Evolutionary conservation across 164 flowering plant genomes (phyloP), one percentile per base, ranked within the genome.

Genomic region (Malania oleifera): DNA sequence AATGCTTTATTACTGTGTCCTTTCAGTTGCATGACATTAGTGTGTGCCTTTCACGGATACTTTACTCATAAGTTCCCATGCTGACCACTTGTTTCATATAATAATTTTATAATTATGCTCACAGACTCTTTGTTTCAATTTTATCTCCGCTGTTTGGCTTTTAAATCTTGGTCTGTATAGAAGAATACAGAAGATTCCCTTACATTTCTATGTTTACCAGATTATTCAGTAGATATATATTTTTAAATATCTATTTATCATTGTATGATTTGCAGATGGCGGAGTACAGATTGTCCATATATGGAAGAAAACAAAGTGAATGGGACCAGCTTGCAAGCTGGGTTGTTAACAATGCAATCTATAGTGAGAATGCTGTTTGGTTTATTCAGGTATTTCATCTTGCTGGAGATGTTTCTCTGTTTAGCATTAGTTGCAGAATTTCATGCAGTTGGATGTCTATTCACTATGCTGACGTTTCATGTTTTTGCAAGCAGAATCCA

Each of bases 281-380:
- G 0, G 87, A 82, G 75, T 82, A 82, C 63, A 70, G 87, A 64
- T 51, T 82, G 1, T 80, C 87, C n/a, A 70, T 82, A 62, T 80
- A 82, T 66, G 87, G 87, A 22, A 78, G 85, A 57, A 83, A 83
- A 66, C 80, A 80, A 62, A 80, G 85, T 70, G 85, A 80, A 66
- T 83, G 88, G 88, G 85, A 83, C 61, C 83, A 78, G 70, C 63
- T 83, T 61, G 88, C 88, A 37, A 80, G 83, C 68, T 83, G 88
- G 88, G 67, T 83, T 22, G 62, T 80, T 17, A 83, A 83, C 67
- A 80, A 83, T 64, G 70, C 54, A 53, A 65, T 83, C 38, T 74
- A 80, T 54, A 83, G 88, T 61, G 76, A 73, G 59, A 80, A 80
- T 75, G 88, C 77, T 49, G 75, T 80, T 54, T 83, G 88, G 88